A percentile compares a stretch with the other conserved stretches of the same genome.
Evolutionary conservation across 805 yeast genomes (phyloP).

Genomic region (Kuraishia borneana): DNA sequence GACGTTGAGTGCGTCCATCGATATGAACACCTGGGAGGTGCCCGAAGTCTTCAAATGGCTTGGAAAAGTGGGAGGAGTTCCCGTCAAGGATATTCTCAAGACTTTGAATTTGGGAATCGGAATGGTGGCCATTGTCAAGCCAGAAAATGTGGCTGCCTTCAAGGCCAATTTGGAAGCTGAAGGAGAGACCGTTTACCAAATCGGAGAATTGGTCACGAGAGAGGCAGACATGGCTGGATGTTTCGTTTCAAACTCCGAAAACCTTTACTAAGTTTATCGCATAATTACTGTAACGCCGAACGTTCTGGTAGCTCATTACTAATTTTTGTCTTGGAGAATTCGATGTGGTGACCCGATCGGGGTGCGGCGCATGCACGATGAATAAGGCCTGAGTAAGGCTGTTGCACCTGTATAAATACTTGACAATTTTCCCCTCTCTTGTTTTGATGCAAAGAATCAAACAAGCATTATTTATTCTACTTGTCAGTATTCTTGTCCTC

Average conservation of each 20-base stretch:
- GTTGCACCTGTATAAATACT: no score
- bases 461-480: no score
- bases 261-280: conserved; percentile 20
- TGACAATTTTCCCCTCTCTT: no score
- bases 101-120: conserved; percentile 96
- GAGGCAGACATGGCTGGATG: conserved; percentile 46
- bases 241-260: conserved; percentile 38
- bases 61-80: conserved; percentile 85
- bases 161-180: conserved; percentile 40
- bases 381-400: no score
- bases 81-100: conserved; percentile 71
- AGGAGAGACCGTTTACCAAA: conserved; percentile 66
- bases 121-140: conserved; percentile 80
- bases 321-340: no score
- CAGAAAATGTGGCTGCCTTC: conserved; percentile 50
- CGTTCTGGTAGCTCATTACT: no score
- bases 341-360: no score
- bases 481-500: no score
- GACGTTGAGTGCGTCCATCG: conserved; percentile 68
- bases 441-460: no score
- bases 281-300: not conserved
- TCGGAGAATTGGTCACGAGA: conserved; percentile 45
- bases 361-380: no score
- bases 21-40: conserved; percentile 70
- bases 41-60: conserved; percentile 92